Conservation (phyloP, 768 basidiomycete genomes). For the Lactarius vividus region DNA sequence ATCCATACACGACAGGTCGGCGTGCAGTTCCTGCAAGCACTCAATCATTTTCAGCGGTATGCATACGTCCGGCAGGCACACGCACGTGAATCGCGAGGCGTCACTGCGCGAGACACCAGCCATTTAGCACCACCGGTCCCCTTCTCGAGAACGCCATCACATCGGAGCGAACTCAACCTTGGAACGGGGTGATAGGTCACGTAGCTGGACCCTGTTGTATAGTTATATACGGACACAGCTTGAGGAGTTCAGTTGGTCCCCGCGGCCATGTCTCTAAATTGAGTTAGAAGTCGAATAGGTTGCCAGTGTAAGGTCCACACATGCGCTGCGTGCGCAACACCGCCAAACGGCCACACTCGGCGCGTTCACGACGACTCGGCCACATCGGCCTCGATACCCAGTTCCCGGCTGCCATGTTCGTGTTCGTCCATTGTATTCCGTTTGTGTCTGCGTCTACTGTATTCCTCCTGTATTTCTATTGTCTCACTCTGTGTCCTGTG, state of each 20-base stretch:
- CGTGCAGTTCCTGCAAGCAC: constrained; percentile 65
- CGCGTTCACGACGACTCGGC: no score
- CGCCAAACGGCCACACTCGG: no score
- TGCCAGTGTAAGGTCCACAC: no score
- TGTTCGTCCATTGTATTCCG: no score
- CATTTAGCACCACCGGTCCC: constrained; percentile 18
- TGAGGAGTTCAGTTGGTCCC: background rate
- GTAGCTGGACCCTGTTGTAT: background rate
- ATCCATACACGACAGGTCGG: constrained; percentile 55
- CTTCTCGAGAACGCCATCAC: constrained; percentile 21
- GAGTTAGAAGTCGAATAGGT: background rate
- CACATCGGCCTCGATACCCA: no score
- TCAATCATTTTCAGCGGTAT: constrained; percentile 89
- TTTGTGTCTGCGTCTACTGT: no score
- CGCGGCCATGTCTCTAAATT: background rate
- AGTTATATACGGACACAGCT: background rate
- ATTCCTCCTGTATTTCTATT: no score
- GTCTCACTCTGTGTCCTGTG: no score
- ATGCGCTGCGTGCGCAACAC: no score
- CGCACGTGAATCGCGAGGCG: constrained; percentile 45
- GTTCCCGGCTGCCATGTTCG: no score
- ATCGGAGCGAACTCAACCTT: constrained; percentile 18
- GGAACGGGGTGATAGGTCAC: constrained; percentile 7
- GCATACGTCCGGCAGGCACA: constrained; percentile 84
- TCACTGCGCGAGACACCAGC: constrained; percentile 9